Conservation (phyloP, 306 rosid species). For the Prunus mongolica region DNA sequence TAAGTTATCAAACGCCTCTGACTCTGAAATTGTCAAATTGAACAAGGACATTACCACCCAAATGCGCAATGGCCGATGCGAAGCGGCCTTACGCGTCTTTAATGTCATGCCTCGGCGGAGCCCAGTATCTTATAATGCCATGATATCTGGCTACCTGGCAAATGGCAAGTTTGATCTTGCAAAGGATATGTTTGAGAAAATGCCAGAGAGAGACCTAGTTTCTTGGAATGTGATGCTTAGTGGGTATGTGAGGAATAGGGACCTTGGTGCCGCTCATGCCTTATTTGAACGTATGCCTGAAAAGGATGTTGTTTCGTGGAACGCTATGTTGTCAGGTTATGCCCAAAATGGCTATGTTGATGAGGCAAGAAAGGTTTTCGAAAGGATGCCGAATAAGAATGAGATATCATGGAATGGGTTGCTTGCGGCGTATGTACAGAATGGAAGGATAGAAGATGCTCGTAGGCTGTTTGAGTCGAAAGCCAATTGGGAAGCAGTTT, state of each 20-base stretch:
- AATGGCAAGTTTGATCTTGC: slow-evolving; percentile 54
- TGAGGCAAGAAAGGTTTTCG: slow-evolving; percentile 60
- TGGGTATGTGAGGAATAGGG: slow-evolving; percentile 58
- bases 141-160: slow-evolving; percentile 66
- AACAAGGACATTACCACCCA: slow-evolving; percentile 52
- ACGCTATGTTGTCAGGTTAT: slow-evolving; percentile 74
- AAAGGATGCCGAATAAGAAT: slow-evolving; percentile 54
- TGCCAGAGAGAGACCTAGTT: slow-evolving; percentile 68
- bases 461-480: slow-evolving; percentile 49
- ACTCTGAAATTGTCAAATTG: slow-evolving; percentile 54
- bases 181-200: slow-evolving; percentile 55
- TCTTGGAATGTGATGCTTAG: slow-evolving; percentile 86
- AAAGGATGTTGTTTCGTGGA: slow-evolving; percentile 81
- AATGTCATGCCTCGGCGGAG: slow-evolving; percentile 62
- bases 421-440: slow-evolving; percentile 69
- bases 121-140: slow-evolving; percentile 61
- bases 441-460: slow-evolving; percentile 64
- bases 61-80: slow-evolving; percentile 72
- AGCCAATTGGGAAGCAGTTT: slow-evolving; percentile 61
- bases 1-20: slow-evolving; percentile 25
- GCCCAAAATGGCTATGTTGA: slow-evolving; percentile 70
- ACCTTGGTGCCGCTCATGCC: slow-evolving; percentile 52
- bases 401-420: slow-evolving; percentile 76
- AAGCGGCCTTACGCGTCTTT: slow-evolving; percentile 56
- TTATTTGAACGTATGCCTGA: slow-evolving; percentile 66